Evolutionary conservation across 106 monocot genomes (phyloP), one percentile per base, ranked within the genome.

Genomic region (Apostasia ramifera): DNA sequence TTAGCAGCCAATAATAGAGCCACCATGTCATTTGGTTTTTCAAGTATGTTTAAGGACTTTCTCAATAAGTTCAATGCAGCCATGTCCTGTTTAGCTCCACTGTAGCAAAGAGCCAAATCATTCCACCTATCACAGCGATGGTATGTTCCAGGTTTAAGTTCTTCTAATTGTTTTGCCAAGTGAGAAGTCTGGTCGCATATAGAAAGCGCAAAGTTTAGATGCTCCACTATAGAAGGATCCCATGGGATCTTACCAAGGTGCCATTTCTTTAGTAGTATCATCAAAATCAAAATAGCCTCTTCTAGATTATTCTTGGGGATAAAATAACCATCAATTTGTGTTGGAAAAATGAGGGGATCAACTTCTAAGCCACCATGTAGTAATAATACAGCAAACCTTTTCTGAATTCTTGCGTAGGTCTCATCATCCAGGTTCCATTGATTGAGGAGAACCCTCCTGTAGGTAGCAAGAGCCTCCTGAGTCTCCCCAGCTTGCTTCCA

Each of bases 141-240:
- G 70, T 86, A 87, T 53, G 77, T 81, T 68, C 95, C 92, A 55
- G 95, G 95, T 61, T 84, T 57, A 55, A 87, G 71, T 67, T 97
- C 95, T 84, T 97, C 92, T 70, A 86, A 80, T 41, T 83, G 82
- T 76, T 70, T 77, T n/a, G 89, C 95, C 67, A 97, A 69, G 10
- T 85, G 50, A 73, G 76, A 74, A 63, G 89, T 92, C 57, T 97
- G 86, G 39, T 77, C 79, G 68, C 89, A 92, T 55, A 97, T 40
- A 71, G 84, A 84, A 43, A 97, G 56, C 42, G 95, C 95, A 89
- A 89, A 97, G 14, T 83, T 82, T 13, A 97, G 80, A 69, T 97
- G 89, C 55, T 97, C 95, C 80, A 97, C 85, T 2, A 97, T 66
- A 14, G 86, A 86, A 13, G 92, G 89, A 82, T 97, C 95, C 92